A percentile compares a stretch with the other conserved stretches of the same genome.
phyloP scores from a whole-genome alignment of 176 grass and related monocot genomes.

The Rhynchospora breviuscula region DNA sequence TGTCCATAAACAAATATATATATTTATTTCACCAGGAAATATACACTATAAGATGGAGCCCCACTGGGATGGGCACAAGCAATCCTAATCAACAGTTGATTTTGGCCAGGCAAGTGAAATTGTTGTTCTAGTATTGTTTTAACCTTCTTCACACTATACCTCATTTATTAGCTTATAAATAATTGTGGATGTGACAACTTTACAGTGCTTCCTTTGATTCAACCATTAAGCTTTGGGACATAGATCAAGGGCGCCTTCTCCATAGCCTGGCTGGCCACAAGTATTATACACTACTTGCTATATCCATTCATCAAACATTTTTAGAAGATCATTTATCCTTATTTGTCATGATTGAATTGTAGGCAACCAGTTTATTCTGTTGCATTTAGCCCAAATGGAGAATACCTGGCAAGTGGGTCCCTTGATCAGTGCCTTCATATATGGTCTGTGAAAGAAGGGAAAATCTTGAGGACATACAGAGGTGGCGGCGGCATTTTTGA shows the following conservation, averaged over 20 bases:
- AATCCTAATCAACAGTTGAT: conserved; percentile 85
- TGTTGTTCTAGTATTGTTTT: not conserved
- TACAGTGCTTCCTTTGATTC: conserved; percentile 94
- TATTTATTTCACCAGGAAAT: conserved; percentile 58
- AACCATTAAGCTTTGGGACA: conserved; percentile 88
- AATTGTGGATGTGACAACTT: not conserved
- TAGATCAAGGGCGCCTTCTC: conserved; percentile 69
- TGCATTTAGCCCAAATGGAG: conserved; percentile 80
- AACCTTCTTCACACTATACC: not conserved
- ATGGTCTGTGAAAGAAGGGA: conserved; percentile 96
- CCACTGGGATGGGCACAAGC: conserved; percentile 69
- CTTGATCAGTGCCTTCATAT: conserved; percentile 90
- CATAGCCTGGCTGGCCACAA: conserved; percentile 86
- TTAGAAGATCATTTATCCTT: conserved; percentile 2
- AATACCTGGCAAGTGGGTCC: conserved; percentile 91
- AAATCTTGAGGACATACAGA: conserved; percentile 76
- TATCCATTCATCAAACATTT: conserved; percentile 10
- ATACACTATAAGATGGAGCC: conserved; percentile 98
- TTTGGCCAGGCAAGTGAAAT: conserved; percentile 73
- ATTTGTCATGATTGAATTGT: conserved; percentile 8
- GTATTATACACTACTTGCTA: conserved; percentile 29
- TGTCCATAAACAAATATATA: conserved; percentile 16
- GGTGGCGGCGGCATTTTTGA: conserved; percentile 93
- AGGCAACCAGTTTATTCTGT: conserved; percentile 95
- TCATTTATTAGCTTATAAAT: not conserved